Evolutionary conservation across 1,139 yeast species (phyloP), one percentile per base, ranked within the genome.

Genomic region (Saccharomyces pastorianus): DNA sequence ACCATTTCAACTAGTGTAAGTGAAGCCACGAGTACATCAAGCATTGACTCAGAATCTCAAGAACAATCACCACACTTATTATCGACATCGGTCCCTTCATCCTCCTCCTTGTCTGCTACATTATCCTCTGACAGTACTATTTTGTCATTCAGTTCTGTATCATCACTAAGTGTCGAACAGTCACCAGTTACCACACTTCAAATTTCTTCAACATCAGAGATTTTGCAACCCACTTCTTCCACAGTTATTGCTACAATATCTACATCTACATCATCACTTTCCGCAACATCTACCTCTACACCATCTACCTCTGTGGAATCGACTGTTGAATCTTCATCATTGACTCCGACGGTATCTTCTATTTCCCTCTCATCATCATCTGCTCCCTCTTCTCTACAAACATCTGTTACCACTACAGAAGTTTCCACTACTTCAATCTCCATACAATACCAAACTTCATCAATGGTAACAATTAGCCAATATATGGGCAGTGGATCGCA

Each of bases 341-440:
- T 28, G 25, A 46, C 52, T 17, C 13, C 49, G 26, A 14, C 29
- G 20, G 7, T 17, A 32, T 27, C 50, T 7, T 31, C 51, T 4
- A 2, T 29, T 3, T 25, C n/a, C 13, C 8, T 14, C 3, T 27
- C 46, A 48, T 13, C 46, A 11, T 32, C 46, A 32, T 14, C 26
- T 26, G 6, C 51, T n/a, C 14, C 51, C 26, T 41, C 51, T 23
- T 25, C 51, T 25, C 17, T 20, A 48, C 47, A 14, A 20, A 20
- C 17, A 4, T 20, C 23, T 17, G 25, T 17, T 14, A 47, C 49
- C 8, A 28, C 14, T n/a, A 17, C 49, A 14, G 9, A n/a, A 17
- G 23, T 7, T 14, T 32, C 25, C 5, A 41, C 25, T 23, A 26
- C 11, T 26, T 49, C 38, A 26, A 46, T 26, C 27, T 46, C 25